These are phyloP conservation scores for Talaromyces sp. DNA, from an alignment of 2,329 filamentous ascomycete genomes.

Conservation along the genomic window DNA sequence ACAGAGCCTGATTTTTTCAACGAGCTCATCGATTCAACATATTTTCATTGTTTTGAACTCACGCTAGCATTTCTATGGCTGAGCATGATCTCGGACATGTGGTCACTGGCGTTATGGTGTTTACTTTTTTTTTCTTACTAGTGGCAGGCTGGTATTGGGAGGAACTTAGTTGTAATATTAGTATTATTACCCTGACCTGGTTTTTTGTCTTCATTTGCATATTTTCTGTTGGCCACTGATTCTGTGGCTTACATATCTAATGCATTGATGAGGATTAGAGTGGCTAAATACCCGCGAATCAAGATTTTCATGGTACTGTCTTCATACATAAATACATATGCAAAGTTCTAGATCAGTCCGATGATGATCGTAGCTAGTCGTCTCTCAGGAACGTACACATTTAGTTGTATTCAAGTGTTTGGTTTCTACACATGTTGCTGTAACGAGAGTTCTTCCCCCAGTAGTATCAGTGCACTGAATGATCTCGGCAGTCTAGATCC, in stretches of 20 bases:
- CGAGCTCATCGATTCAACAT: slow-evolving; percentile 2
- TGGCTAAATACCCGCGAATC: slow-evolving; percentile 24
- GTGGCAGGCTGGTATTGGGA: slow-evolving; percentile 23
- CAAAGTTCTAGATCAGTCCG: background rate
- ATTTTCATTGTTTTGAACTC: slow-evolving; percentile 22
- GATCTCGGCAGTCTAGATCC: background rate
- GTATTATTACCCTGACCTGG: slow-evolving; percentile 9
- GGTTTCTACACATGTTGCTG: too few species aligned
- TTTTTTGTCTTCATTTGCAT: slow-evolving; percentile 9
- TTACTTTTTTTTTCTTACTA: slow-evolving; percentile 27
- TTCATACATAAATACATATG: background rate
- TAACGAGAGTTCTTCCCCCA: too few species aligned
- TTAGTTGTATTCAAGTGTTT: background rate
- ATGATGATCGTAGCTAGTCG: too few species aligned
- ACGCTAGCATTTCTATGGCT: slow-evolving; percentile 17
- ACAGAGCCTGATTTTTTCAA: background rate
- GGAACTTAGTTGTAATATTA: slow-evolving; percentile 23
- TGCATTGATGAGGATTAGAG: slow-evolving; percentile 23
- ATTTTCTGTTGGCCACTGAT: background rate
- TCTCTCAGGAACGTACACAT: too few species aligned
- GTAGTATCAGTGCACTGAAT: too few species aligned
- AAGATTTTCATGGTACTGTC: slow-evolving; percentile 28
- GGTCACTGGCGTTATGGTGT: slow-evolving; percentile 14
- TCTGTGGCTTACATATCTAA: slow-evolving; percentile 8
- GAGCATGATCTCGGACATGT: slow-evolving; percentile 19